These are phyloP conservation scores for Suillus brevipes DNA, from an alignment of 768 basidiomycete species.

Conservation along the genomic window DNA sequence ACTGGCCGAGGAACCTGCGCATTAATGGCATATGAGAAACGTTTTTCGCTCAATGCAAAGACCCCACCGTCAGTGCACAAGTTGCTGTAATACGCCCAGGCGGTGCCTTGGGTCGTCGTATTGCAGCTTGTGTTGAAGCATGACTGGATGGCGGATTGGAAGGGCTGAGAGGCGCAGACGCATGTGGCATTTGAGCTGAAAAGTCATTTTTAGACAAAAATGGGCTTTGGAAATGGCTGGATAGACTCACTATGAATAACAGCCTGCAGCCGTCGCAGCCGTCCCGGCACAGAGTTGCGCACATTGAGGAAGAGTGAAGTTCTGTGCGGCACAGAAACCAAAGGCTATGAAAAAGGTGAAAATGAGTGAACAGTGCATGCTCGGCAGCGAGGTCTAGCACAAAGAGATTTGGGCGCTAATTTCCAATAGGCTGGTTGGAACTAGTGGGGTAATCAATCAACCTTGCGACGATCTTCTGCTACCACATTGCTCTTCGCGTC, in stretches of 20 bases:
- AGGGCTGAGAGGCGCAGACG: not conserved
- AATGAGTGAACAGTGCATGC: conserved; percentile 5
- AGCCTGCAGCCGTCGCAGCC: not conserved
- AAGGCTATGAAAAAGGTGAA: not conserved
- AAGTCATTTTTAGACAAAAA: not conserved
- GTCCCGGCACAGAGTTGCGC: not conserved
- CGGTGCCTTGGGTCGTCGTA: not conserved
- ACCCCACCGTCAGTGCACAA: not conserved
- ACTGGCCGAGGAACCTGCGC: not conserved
- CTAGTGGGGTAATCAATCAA: not conserved
- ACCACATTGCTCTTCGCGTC: not conserved
- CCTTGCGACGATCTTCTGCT: too few species aligned
- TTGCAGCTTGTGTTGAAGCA: not conserved
- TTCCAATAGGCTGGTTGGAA: not conserved
- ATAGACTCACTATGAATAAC: not conserved
- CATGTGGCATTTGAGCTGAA: conserved; percentile 4
- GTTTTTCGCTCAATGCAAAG: not conserved
- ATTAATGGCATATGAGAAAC: not conserved
- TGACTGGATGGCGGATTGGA: conserved; percentile 2
- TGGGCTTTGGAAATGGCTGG: not conserved
- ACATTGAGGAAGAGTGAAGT: not conserved
- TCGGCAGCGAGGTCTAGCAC: not conserved
- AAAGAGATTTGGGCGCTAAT: conserved; percentile 3
- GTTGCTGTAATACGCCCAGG: conserved; percentile 1
- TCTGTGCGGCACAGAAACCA: not conserved